Base-by-base conservation (phyloP, 192 early-diverging fungal species). In the Coemansia sp. region DNA sequence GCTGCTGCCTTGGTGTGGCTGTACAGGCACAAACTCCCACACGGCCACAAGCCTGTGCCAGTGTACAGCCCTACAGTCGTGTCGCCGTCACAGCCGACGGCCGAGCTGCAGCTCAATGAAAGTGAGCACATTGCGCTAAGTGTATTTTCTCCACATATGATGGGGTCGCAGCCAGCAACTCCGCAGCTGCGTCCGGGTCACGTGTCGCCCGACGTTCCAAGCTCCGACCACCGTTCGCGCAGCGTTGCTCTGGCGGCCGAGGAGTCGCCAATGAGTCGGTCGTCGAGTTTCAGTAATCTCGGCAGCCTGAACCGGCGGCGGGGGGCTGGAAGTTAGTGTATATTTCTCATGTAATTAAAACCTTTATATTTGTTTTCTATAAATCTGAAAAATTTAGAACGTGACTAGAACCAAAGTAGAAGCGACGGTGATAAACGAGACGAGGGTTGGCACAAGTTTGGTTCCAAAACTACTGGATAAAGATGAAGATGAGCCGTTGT, bases 281-380 rank as follows among this genome's bases (percentile, higher is more conserved):
- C 60, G 19, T 62, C 60, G 17, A 62, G 60, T 21, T 26, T 62
- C 20, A 62, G 50, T 22, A 62, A 38, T 7, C 34, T 25, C 53
- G 21, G 28, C 48, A 14, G 22, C 31, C 28, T 62, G 19, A 62
- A 52, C 36, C 60, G 60, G 12, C 48, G 60, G 8, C 60, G 60
- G 4, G 52, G 52, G 40, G 40, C 31, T 6, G 31, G 31, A 31
- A 6, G 6, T 6, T 31, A 31, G 31, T 31, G 31, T 31, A 31
- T 31, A 31, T 31, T 31, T 31, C 31, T 8, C 31, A 31, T 31
- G 31, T 31, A 31, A 31, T 31, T 31, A 31, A 31, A 26, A 26
- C 2, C 25, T 4, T 26, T 26, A n/a, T 4, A 26, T 26, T 40
- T 14, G 38, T 14, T 12, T 40, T 40, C 14, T 12, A 40, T 40